Evolutionary conservation across 371 early-diverging fungal species (phyloP), one percentile per base, ranked within the genome.

Genomic region (Haplosporangium sp.): DNA sequence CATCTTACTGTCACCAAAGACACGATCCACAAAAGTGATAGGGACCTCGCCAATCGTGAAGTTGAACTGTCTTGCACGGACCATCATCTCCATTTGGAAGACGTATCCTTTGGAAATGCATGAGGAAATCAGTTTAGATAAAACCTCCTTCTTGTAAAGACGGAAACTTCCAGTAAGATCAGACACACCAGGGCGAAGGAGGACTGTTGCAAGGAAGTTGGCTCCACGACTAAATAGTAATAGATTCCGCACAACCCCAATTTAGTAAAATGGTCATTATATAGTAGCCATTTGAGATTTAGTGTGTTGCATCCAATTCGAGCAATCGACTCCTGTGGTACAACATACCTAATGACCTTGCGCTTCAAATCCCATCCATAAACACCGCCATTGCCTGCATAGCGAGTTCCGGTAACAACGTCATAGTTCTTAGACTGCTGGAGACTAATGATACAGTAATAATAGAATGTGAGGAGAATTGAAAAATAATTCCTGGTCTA

Each of bases 71-170:
- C 95, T 88, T 48, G 99, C 99, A 45, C 98, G 92, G 17, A 97
- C 96, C 92, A 99, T 98, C 94, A 99, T 96, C 84, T 99, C 99
- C 99, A 99, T 99, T 85, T 99, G 99, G 88, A 99, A 98, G 5
- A 99, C 98, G 82, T 99, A 99, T 7, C 99, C 99, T 84, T 97
- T 96, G 47, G 97, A 94, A 27, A 93, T 88, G 4, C 96, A 96
- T 5, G 93, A 93, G 42, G 92, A 84, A 72, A 99, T 96, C 73
- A 99, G 86, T 68, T 91, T 86, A 61, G 90, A 85, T 38, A 99
- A 87, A 1, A 97, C 96, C 48, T 94, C 92, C 81, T 94, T 97
- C 85, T 96, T 97, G 87, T 99, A 99, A 53, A 99, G 85, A 62
- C 99, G 92, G 93, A 97, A 99, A 73, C 95, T 94, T 48, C 99